Percentiles rank a stretch among this genome's conserved stretches.
Conservation (phyloP, 2,329 filamentous ascomycete species). For the Lachnellula occidentalis region DNA sequence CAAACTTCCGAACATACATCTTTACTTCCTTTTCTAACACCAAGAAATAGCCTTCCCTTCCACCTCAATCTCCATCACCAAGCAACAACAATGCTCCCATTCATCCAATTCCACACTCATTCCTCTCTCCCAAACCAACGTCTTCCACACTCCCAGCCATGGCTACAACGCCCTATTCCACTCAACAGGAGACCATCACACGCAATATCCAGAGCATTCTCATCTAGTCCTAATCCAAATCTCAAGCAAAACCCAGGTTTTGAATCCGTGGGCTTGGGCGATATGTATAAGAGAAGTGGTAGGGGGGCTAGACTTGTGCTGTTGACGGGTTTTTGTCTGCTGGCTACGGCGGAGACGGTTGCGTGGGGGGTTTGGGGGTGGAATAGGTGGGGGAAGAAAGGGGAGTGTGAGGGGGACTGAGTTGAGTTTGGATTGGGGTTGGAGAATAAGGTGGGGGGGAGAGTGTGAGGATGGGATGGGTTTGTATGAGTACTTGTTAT, state of each 20-base stretch:
- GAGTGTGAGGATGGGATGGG: too few relatives aligned
- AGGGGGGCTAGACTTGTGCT: neutral
- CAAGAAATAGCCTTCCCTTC: neutral
- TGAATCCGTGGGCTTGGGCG: neutral
- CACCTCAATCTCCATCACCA: neutral
- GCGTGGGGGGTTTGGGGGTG: conserved; percentile 1
- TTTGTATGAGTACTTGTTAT: neutral
- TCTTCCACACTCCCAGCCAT: too few relatives aligned
- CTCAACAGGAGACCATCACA: too few relatives aligned
- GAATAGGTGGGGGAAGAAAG: neutral
- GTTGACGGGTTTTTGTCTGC: neutral
- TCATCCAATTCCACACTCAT: neutral
- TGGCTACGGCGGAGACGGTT: conserved; percentile 1
- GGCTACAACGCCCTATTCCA: too few relatives aligned
- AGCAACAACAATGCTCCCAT: neutral
- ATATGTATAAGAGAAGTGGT: neutral
- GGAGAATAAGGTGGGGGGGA: neutral
- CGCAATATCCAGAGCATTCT: too few relatives aligned
- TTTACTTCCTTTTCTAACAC: too few relatives aligned
- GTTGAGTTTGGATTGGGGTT: neutral
- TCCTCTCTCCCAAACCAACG: too few relatives aligned
- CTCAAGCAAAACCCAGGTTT: neutral
- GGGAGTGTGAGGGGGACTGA: neutral
- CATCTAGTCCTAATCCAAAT: neutral
- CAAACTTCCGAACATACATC: too few relatives aligned